A percentile compares a stretch with the other conserved stretches of the same genome.
These are phyloP conservation scores for Poteriospumella lacustris DNA, from an alignment of 108 stramenopile genomes.

Conservation along the genomic window DNA sequence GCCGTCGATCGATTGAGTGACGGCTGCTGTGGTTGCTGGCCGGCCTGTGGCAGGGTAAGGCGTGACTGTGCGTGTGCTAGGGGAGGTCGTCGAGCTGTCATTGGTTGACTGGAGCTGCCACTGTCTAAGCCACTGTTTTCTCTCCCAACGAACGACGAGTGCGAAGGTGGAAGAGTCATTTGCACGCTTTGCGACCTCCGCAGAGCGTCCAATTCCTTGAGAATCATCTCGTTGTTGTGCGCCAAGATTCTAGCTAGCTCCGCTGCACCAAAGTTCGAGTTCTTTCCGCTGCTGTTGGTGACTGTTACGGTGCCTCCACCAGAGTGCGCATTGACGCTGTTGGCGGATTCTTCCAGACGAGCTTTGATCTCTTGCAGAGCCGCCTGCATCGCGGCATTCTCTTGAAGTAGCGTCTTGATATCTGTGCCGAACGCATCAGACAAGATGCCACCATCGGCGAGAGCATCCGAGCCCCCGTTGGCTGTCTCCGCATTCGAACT, in stretches of 20 bases:
- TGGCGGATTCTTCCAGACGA: background rate
- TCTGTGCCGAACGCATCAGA: background rate
- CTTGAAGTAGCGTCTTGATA: background rate
- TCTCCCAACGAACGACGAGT: background rate
- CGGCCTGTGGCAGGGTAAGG: too few species aligned
- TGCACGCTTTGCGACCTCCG: background rate
- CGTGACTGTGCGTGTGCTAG: background rate
- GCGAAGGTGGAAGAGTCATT: background rate
- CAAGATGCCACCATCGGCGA: background rate
- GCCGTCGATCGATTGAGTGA: background rate
- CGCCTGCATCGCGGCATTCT: slow-evolving; percentile 12
- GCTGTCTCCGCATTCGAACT: background rate
- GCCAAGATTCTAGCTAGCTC: slow-evolving; percentile 30
- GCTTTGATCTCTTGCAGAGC: background rate
- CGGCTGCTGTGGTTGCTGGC: too few species aligned
- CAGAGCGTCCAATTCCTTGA: slow-evolving; percentile 31
- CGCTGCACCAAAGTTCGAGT: background rate
- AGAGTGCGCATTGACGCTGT: background rate
- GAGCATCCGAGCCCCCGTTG: background rate
- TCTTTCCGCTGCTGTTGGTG: background rate
- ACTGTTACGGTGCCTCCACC: background rate
- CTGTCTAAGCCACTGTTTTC: background rate
- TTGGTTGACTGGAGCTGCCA: background rate
- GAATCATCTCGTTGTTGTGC: slow-evolving; percentile 30
- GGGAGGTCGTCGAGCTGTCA: slow-evolving; percentile 28